Evolutionary conservation across 2,329 filamentous ascomycete species (phyloP).

Genomic region (Alternaria ventricosa): DNA sequence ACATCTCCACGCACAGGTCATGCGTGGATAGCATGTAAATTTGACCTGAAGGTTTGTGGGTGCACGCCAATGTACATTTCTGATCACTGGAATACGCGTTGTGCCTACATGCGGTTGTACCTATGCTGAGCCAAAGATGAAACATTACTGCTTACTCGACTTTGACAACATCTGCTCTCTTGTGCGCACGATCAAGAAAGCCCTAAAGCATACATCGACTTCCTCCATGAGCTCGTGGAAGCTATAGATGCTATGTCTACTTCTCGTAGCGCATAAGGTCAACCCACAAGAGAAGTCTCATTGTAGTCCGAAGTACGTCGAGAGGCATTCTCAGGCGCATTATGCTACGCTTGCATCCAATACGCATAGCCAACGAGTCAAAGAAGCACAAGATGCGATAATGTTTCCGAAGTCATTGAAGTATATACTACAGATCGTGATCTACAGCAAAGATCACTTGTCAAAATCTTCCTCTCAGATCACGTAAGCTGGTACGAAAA

Average conservation of each 20-base stretch:
- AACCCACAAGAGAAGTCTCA: background rate
- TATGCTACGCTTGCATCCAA: accelerated
- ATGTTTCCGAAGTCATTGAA: background rate
- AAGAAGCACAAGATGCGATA: background rate
- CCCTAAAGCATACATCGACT: background rate
- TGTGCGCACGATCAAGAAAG: background rate
- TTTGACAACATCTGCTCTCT: background rate
- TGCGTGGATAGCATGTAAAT: too few relatives aligned
- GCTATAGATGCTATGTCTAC: accelerated
- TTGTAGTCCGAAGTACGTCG: background rate
- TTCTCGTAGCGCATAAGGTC: accelerated
- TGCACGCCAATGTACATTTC: too few relatives aligned
- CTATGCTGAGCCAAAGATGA: too few relatives aligned
- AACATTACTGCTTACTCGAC: too few relatives aligned
- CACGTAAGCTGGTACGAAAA: background rate
- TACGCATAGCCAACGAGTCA: background rate
- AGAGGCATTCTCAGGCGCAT: accelerated
- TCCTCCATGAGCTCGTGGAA: background rate
- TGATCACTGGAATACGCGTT: too few relatives aligned
- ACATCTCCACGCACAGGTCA: background rate
- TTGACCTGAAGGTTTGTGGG: too few relatives aligned
- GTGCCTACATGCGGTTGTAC: too few relatives aligned
- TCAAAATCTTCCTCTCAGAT: background rate
- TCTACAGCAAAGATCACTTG: background rate
- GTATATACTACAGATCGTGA: background rate